Base-by-base conservation (phyloP, 2,329 filamentous ascomycete genomes). In the Penicillium sumatraense region DNA sequence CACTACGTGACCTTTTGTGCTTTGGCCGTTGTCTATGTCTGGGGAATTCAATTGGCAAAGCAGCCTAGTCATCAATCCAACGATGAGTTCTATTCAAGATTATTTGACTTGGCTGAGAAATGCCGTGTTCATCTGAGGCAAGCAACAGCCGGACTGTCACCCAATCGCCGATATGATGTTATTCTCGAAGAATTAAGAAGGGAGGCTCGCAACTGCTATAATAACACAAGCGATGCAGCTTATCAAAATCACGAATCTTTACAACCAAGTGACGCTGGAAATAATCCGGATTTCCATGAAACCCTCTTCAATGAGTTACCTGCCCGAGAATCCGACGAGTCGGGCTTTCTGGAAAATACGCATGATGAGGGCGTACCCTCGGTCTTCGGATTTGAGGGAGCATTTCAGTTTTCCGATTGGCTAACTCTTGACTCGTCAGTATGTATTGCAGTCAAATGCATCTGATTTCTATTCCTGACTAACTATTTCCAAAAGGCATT, bases 11-110 rank as follows among this genome's bases (percentile, higher is more conserved):
- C 80, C 0, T 83, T 84, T 53, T 83, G 80, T 58, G 81, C 82
- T 1, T 72, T 85, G 0, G 79, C 80, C 0, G 80, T 84, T 3
- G 69, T 83, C 0, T 84, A 84, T 53, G 78, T 85, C 2, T 82
- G 80, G 72, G 72, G 80, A 41, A 83, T 85, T 14, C 80, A 82
- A 60, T 74, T 65, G 31, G 63, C 60, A 24, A 61, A 52, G n/a
- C 41, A n/a, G 18, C 41, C 41, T 5, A n/a, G 2, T 6, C 14
- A 16, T 45, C 29, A 24, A 21, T 73, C 27, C 13, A 40, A 49
- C 18, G 46, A 29, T 9, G 23, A 44, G 8, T 49, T 24, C n/a
- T 27, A 40, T 14, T 20, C 18, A 1, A 54, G 23, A 24, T 66
- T 81, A 3, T 68, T 80, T 26, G 62, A 74, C 9, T 63, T 78